Conservation (phyloP, 106 monocot species). For the Xerophyta viscosa region DNA sequence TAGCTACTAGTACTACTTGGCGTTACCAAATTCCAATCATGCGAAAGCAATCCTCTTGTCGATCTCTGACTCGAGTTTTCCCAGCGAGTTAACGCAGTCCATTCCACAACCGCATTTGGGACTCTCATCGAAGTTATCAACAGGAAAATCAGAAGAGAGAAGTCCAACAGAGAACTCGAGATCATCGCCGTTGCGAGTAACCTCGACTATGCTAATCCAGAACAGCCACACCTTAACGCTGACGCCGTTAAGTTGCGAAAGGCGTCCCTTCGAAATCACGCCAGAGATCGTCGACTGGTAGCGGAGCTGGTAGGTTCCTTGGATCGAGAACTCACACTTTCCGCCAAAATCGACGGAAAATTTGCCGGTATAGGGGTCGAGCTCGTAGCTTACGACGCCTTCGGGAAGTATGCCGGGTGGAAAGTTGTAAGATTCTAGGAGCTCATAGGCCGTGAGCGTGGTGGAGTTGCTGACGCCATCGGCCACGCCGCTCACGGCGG, state of each 20-base stretch:
- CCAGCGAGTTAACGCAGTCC: slow-evolving; percentile 4
- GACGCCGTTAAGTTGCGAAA: slow-evolving; percentile 39
- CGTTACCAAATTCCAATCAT: not conserved
- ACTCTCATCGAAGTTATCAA: slow-evolving; percentile 34
- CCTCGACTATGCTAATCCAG: slow-evolving; percentile 60
- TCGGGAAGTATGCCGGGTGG: slow-evolving; percentile 45
- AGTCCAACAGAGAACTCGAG: slow-evolving; percentile 66
- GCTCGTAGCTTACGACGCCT: slow-evolving; percentile 24
- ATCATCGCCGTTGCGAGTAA: slow-evolving; percentile 25
- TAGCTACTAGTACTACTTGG: not conserved
- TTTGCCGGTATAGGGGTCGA: slow-evolving; percentile 23
- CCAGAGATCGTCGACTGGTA: slow-evolving; percentile 51
- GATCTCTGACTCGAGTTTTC: not conserved
- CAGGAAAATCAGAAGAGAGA: slow-evolving; percentile 32
- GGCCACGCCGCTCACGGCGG: no score
- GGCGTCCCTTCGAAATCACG: slow-evolving; percentile 20
- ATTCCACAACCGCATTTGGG: slow-evolving; percentile 59
- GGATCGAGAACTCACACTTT: slow-evolving; percentile 43
- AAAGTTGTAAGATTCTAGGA: slow-evolving; percentile 31
- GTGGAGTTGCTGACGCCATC: not conserved
- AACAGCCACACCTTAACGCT: slow-evolving; percentile 53
- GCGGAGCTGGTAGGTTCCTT: slow-evolving; percentile 43
- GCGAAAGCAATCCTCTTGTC: not conserved
- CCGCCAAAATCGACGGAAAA: slow-evolving; percentile 34
- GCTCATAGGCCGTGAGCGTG: slow-evolving; percentile 22